Conservation (phyloP, 148 eudicot genomes). For the Limonium bicolor region DNA sequence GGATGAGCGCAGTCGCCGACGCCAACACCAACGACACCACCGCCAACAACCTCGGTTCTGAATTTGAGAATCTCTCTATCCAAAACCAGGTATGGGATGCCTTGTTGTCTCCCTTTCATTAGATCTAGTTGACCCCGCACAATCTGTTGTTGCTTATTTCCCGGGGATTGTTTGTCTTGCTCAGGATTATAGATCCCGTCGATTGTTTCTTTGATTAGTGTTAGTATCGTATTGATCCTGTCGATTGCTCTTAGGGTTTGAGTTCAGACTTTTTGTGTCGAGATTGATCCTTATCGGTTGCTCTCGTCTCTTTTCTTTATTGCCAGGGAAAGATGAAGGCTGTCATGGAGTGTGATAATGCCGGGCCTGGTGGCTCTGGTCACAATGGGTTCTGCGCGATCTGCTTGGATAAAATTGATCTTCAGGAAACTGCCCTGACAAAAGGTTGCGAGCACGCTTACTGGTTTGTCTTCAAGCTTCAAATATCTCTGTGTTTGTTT, state of each 20-base stretch:
- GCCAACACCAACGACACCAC: background rate
- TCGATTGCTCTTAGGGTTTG: background rate
- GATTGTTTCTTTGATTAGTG: background rate
- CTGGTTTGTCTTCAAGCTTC: constrained; percentile 63
- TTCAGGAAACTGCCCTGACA: constrained; percentile 76
- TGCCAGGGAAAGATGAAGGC: constrained; percentile 26
- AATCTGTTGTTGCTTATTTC: too few species aligned
- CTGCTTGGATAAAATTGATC: constrained; percentile 66
- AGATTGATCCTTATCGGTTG: background rate
- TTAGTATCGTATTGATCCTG: background rate
- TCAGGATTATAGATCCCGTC: background rate
- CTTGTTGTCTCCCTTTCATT: background rate
- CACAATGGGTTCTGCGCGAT: constrained; percentile 73
- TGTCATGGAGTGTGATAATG: constrained; percentile 8
- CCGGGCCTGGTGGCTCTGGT: constrained; percentile 9
- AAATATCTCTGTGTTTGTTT: background rate
- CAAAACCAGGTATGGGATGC: background rate
- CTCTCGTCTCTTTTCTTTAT: background rate
- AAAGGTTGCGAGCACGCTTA: constrained; percentile 99
- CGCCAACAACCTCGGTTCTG: background rate
- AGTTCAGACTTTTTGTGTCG: background rate
- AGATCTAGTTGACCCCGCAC: too few species aligned
- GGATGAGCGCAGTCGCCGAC: constrained; percentile 5
- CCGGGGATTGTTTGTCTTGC: too few species aligned
- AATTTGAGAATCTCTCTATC: background rate